These are phyloP conservation scores for Seminavis robusta DNA, from an alignment of 108 stramenopile genomes.

Conservation along the genomic window DNA sequence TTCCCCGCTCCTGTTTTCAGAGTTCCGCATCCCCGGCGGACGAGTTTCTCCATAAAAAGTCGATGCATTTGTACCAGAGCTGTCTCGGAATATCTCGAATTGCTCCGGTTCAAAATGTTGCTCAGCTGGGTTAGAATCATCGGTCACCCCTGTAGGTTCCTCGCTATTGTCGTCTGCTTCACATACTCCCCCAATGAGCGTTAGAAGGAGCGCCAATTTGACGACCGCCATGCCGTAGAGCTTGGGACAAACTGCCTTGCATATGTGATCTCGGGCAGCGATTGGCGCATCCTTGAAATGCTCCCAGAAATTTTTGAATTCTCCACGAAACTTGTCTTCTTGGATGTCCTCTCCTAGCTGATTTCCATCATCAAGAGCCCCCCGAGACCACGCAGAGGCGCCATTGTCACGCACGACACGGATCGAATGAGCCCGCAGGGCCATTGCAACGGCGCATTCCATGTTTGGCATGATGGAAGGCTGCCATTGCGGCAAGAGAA, in stretches of 20 bases:
- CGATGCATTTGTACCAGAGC: neutral
- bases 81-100: constrained; percentile 1
- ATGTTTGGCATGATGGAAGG: constrained; percentile 28
- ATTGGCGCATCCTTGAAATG: constrained; percentile 46
- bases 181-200: constrained; percentile 88
- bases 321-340: constrained; percentile 70
- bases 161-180: constrained; percentile 22
- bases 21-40: neutral
- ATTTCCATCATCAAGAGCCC: constrained; percentile 3
- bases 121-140: neutral
- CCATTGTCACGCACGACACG: constrained; percentile 50
- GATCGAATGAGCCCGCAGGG: constrained; percentile 87
- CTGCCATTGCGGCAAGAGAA: constrained; percentile 86
- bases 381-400: constrained; percentile 25
- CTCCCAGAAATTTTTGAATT: constrained; percentile 89
- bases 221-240: constrained; percentile 92
- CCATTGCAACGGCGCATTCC: constrained; percentile 87
- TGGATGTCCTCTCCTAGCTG: constrained; percentile 22
- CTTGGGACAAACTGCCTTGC: constrained; percentile 92
- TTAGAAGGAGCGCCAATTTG: constrained; percentile 92
- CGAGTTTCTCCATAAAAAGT: neutral
- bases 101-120: neutral
- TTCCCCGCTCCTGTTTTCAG: constrained; percentile 8
- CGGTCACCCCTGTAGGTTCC: neutral
- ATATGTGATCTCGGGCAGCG: constrained; percentile 87